Evolutionary conservation across 1,284 basidiomycete genomes (phyloP).

Genomic region (Fomitiporia mediterranea): DNA sequence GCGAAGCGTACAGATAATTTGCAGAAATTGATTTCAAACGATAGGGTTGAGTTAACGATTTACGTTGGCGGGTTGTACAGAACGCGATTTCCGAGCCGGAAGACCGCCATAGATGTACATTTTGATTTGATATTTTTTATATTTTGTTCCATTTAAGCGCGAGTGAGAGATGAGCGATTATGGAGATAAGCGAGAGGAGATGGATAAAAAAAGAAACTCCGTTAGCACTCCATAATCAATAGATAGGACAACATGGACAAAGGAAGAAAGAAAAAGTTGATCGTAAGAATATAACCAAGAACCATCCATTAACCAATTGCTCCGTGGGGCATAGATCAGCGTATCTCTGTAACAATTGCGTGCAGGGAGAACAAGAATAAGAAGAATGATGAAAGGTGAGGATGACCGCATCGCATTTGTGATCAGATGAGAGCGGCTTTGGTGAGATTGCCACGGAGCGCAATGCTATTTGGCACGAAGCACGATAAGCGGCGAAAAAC

Average conservation of each 20-base stretch:
- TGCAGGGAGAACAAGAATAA: slow-evolving; percentile 15
- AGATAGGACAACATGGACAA: slow-evolving; percentile 23
- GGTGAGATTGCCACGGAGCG: slow-evolving; percentile 41
- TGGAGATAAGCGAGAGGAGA: background rate
- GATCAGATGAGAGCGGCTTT: slow-evolving; percentile 41
- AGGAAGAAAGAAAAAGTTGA: background rate
- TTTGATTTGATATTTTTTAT: background rate
- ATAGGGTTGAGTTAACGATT: background rate
- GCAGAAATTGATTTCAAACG: background rate
- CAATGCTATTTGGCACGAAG: slow-evolving; percentile 33
- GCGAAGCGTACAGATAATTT: too few relatives aligned
- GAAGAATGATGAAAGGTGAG: slow-evolving; percentile 10
- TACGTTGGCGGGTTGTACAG: too few relatives aligned
- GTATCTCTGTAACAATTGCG: too few relatives aligned
- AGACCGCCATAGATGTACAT: background rate
- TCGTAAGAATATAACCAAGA: background rate
- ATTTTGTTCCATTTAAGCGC: too few relatives aligned
- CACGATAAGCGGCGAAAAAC: too few relatives aligned
- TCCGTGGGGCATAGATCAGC: slow-evolving; percentile 24
- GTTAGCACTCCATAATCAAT: slow-evolving; percentile 24
- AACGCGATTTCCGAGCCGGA: too few relatives aligned
- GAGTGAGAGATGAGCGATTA: background rate
- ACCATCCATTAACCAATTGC: slow-evolving; percentile 9
- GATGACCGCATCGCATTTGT: too few relatives aligned
- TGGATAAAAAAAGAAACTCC: slow-evolving; percentile 23